Evolutionary conservation across 345 rosid genomes (phyloP).

Genomic region (Acer yangbiense): DNA sequence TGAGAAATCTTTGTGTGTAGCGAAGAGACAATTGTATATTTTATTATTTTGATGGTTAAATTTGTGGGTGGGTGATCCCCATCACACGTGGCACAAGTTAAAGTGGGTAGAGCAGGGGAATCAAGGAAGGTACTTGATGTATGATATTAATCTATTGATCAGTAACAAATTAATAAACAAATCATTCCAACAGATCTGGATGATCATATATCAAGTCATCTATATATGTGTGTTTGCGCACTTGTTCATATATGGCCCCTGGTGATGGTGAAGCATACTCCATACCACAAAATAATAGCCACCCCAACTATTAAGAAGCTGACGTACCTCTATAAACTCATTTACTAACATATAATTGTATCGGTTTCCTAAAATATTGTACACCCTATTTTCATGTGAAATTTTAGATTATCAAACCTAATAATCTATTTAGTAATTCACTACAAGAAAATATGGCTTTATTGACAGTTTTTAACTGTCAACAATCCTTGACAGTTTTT

Average conservation of each 20-base stretch:
- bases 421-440: no score
- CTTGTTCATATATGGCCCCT: background rate
- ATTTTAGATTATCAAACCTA: no score
- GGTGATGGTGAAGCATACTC: background rate
- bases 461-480: no score
- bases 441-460: no score
- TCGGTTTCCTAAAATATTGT: no score
- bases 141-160: background rate
- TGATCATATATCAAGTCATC: background rate
- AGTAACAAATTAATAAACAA: background rate
- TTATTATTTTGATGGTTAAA: no score
- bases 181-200: constrained; percentile 7
- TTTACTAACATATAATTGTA: no score
- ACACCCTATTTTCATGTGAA: no score
- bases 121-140: background rate
- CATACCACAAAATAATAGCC: background rate
- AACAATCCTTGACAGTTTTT: no score
- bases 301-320: background rate
- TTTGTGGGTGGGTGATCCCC: constrained; percentile 6
- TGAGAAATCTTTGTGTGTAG: no score
- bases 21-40: background rate
- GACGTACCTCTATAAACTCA: no score
- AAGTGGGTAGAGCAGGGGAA: constrained; percentile 1
- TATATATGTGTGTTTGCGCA: no score
- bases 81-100: constrained; percentile 3